These are phyloP conservation scores for Boletales sp. DNA, from an alignment of 768 basidiomycete genomes.

Conservation along the genomic window DNA sequence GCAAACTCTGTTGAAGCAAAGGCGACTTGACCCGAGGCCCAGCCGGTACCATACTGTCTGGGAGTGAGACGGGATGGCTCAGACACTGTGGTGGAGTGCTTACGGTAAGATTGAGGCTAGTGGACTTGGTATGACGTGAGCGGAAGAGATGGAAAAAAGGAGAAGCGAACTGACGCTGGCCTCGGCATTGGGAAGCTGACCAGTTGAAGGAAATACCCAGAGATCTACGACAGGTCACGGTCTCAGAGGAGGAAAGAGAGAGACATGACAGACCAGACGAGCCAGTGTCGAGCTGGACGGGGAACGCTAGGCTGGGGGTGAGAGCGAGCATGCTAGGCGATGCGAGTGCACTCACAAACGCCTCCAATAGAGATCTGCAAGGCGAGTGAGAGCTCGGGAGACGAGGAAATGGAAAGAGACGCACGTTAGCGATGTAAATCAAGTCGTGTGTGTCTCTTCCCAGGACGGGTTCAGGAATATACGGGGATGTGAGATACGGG, in stretches of 20 bases:
- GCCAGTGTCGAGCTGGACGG: slow-evolving; percentile 81
- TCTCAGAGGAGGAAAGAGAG: not conserved
- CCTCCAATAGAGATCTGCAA: slow-evolving; percentile 65
- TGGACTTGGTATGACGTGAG: slow-evolving; percentile 32
- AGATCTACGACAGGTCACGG: slow-evolving; percentile 46
- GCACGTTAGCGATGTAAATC: slow-evolving; percentile 74
- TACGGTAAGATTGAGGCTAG: slow-evolving; percentile 62
- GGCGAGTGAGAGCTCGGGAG: slow-evolving; percentile 1
- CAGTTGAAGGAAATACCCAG: slow-evolving; percentile 54
- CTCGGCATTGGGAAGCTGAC: slow-evolving; percentile 46
- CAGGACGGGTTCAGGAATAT: not conserved
- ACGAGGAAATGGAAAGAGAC: slow-evolving; percentile 20
- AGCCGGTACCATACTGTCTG: slow-evolving; percentile 74
- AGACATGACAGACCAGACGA: slow-evolving; percentile 37
- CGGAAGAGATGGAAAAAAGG: not conserved
- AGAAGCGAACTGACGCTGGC: slow-evolving; percentile 42
- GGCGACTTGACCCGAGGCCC: slow-evolving; percentile 63
- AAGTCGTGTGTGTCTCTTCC: slow-evolving; percentile 69
- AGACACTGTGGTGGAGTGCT: not conserved
- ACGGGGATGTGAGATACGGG: not conserved
- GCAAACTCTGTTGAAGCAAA: slow-evolving; percentile 67
- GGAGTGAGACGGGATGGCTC: not conserved
- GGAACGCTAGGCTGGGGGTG: slow-evolving; percentile 46
- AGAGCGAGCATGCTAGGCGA: not conserved
- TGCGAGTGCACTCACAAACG: slow-evolving; percentile 38